Evolutionary conservation across 345 rosid genomes (phyloP).

Genomic region (Isatis tinctoria): DNA sequence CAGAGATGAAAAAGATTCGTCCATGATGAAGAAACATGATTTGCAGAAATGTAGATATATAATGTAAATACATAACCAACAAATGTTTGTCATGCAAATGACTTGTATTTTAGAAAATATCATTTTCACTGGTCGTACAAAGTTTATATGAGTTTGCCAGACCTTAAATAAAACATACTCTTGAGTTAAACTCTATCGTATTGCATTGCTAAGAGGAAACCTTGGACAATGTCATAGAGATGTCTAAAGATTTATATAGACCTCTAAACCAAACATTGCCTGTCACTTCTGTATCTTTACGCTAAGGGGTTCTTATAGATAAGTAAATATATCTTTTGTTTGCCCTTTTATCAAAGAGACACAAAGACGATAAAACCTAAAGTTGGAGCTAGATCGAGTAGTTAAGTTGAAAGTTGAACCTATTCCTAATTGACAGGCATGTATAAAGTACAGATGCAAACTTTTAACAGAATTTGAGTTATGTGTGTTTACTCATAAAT

Average conservation of each 20-base stretch:
- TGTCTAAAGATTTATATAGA: too few relatives aligned
- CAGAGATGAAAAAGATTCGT: too few relatives aligned
- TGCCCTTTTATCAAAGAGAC: not conserved
- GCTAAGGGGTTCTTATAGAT: not conserved
- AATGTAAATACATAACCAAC: too few relatives aligned
- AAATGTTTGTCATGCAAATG: too few relatives aligned
- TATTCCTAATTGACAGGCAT: not conserved
- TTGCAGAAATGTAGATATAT: too few relatives aligned
- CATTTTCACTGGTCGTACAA: too few relatives aligned
- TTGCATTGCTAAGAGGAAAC: not conserved
- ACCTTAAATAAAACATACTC: too few relatives aligned
- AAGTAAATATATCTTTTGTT: not conserved
- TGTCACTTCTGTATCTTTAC: not conserved
- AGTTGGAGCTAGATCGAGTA: not conserved
- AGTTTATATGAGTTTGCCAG: too few relatives aligned
- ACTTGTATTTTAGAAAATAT: too few relatives aligned
- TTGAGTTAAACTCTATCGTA: not conserved
- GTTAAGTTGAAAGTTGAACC: not conserved
- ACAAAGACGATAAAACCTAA: not conserved
- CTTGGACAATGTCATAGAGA: not conserved
- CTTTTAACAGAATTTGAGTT: not conserved
- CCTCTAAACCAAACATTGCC: not conserved
- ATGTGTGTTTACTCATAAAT: not conserved
- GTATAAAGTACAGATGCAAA: not conserved
- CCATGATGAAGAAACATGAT: too few relatives aligned